Evolutionary conservation across 2,329 filamentous ascomycete species (phyloP).

Genomic region (Colletotrichum neosansevieriae): DNA sequence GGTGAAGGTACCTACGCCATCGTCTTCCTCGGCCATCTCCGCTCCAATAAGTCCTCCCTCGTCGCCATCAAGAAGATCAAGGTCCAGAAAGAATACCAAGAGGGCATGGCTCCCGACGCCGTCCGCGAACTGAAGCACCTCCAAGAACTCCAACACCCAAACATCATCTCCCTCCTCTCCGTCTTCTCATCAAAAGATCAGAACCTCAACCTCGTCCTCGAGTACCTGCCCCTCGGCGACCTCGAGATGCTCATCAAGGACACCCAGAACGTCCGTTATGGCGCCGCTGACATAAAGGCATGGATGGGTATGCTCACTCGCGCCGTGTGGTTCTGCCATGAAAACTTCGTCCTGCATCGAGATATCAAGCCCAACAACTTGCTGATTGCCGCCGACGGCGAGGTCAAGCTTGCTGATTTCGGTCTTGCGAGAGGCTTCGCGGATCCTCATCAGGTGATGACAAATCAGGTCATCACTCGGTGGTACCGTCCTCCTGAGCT

Average conservation of each 20-base stretch:
- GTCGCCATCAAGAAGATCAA: slow-evolving; percentile 97
- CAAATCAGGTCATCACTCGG: slow-evolving; percentile 91
- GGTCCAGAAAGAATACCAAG: slow-evolving; percentile 84
- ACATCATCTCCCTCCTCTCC: slow-evolving; percentile 92
- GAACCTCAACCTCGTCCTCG: slow-evolving; percentile 95
- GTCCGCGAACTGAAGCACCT: slow-evolving; percentile 96
- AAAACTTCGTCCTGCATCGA: slow-evolving; percentile 92
- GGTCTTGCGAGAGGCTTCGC: slow-evolving; percentile 91
- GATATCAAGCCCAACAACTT: slow-evolving; percentile 99
- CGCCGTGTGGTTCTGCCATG: slow-evolving; percentile 96
- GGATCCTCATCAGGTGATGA: slow-evolving; percentile 91
- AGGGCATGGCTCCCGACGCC: slow-evolving; percentile 94
- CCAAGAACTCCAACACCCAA: slow-evolving; percentile 92
- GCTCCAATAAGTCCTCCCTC: slow-evolving; percentile 75
- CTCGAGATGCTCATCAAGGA: slow-evolving; percentile 95
- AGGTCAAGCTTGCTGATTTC: slow-evolving; percentile 97
- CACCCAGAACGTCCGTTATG: slow-evolving; percentile 81
- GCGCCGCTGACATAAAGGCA: slow-evolving; percentile 90
- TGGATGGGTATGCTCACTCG: slow-evolving; percentile 99
- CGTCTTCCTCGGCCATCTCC: slow-evolving; percentile 89
- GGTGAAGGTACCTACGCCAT: slow-evolving; percentile 98
- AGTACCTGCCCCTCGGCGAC: slow-evolving; percentile 93
- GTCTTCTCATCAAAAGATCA: slow-evolving; percentile 97
- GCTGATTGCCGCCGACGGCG: slow-evolving; percentile 91
- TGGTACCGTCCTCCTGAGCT: slow-evolving; percentile 98